Evolutionary conservation across 2,329 filamentous ascomycete genomes (phyloP), one percentile per base, ranked within the genome.

Genomic region (Colletotrichum endophyticum): DNA sequence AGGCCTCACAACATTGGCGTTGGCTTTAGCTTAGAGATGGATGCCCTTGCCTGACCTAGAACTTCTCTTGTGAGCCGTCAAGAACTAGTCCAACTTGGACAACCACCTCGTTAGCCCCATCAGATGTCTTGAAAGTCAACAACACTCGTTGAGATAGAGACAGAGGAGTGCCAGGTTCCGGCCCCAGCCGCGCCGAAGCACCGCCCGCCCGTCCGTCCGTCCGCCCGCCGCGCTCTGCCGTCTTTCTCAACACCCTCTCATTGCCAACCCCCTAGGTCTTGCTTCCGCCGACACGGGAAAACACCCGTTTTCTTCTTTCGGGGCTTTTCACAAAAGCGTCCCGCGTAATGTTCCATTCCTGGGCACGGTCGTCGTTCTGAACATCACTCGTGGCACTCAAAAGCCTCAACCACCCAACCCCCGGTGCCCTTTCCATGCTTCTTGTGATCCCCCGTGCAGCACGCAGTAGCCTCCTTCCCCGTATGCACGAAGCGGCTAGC

Each of bases 41-140:
- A 9, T 16, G 27, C 44, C 44, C 27, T 62, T 64, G 66, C 44
- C 66, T 64, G 22, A 27, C 59, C 66, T 15, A 13, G 56, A 59
- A 49, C 39, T 49, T 8, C 19, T 30, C 61, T 39, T n/a, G 15
- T 19, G 39, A 32, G 30, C 59, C 28, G 2, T 59, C 19, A n/a
- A 28, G 16, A 57, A 61, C 73, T 76, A 76, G 57, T 69, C 73
- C 73, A 27, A 76, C 27, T 73, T 39, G 64, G 73, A 73, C 70
- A 73, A 76, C 70, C 70, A 76, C 63, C 57, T 76, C 73, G 73
- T 59, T 64, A 69, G 70, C 64, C 25, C 27, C 63, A 56, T 32
- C 32, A 22, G 19, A 25, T 73, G 73, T 73, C 73, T 76, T 32
- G 59, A 67, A 57, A 57, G 6, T 30, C 59, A 62, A 30, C 39